Evolutionary conservation across 192 early-diverging fungal species (phyloP).

Genomic region (Entomortierella chlamydospora): DNA sequence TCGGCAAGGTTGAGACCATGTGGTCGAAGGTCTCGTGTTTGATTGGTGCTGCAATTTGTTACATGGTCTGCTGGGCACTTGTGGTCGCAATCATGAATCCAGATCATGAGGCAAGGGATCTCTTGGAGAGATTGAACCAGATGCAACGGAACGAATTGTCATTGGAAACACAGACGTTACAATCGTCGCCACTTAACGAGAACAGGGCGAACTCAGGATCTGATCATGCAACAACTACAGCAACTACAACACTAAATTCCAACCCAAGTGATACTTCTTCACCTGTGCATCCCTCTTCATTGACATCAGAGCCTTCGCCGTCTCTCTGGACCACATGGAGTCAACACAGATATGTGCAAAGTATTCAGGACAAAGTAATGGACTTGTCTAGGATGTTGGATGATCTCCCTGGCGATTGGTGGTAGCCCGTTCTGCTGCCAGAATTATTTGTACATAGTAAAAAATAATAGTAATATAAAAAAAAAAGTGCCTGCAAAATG

Average conservation of each 20-base stretch:
- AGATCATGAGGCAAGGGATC: slow-evolving; percentile 27
- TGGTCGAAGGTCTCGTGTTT: slow-evolving; percentile 48
- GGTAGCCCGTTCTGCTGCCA: neutral
- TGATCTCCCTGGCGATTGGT: slow-evolving; percentile 37
- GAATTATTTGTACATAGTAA: slow-evolving; percentile 1
- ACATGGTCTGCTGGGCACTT: slow-evolving; percentile 47
- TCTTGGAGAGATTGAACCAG: slow-evolving; percentile 14
- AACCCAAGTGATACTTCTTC: neutral
- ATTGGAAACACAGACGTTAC: neutral
- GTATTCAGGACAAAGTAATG: slow-evolving; percentile 15
- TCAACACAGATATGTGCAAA: slow-evolving; percentile 16
- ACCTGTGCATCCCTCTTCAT: neutral
- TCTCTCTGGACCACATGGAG: neutral
- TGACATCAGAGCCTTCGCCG: neutral
- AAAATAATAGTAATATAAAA: too few relatives aligned
- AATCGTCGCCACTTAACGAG: neutral
- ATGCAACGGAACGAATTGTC: neutral
- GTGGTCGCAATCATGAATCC: slow-evolving; percentile 37
- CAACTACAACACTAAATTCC: neutral
- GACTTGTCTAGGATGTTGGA: slow-evolving; percentile 32
- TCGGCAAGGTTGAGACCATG: slow-evolving; percentile 40
- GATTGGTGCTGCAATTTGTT: slow-evolving; percentile 45
- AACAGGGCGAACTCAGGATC: neutral
- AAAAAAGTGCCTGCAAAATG: too few relatives aligned
- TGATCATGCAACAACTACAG: neutral